Base-by-base conservation (phyloP, 805 yeast species). In the Zygoascus ofunaensis region DNA sequence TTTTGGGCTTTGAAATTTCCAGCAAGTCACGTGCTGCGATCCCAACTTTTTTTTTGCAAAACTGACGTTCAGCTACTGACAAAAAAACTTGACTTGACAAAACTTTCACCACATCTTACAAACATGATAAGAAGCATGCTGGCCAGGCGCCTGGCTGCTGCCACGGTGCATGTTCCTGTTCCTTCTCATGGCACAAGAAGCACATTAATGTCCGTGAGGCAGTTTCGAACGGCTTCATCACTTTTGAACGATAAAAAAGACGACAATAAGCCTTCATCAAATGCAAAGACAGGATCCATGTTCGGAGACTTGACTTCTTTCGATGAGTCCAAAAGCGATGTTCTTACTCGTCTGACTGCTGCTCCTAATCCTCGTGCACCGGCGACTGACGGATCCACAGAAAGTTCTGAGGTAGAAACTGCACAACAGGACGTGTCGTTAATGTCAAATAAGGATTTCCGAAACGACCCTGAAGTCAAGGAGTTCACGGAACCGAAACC, bases 401-500 rank as follows among this genome's bases (percentile, higher is more conserved):
- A 17, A n/a, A 33, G 24, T 7, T 14, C 21, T 7, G n/a, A 14
- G 5, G 26, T 5, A 7, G 23, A 19, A 21, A 8, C 32, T 7
- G 34, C 44, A 23, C 28, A 37, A 4, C 22, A 15, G 15, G 33
- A n/a, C 5, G 21, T 34, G 15, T 37, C 39, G 17, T 20, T 24
- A 30, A 35, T 24, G 19, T 41, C 50, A 26, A 52, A 52, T 37
- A 24, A 38, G 28, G 46, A 44, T 32, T 34, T 52, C 34, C 36
- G 43, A 15, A 38, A 39, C 19, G 54, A 52, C 40, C 47, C 49
- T n/a, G 54, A 50, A 30, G 43, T 52, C 18, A 80, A 77, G 54
- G 72, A 73, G 46, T 76, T 63, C 55, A 60, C 73, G 41, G 69
- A 76, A 32, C 76, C 79, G 33, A 64, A 64, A 4, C 71, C 86